Evolutionary conservation across 495 filamentous ascomycete genomes (phyloP), one percentile per base, ranked within the genome.

Genomic region (Aspergillus ellipticus): DNA sequence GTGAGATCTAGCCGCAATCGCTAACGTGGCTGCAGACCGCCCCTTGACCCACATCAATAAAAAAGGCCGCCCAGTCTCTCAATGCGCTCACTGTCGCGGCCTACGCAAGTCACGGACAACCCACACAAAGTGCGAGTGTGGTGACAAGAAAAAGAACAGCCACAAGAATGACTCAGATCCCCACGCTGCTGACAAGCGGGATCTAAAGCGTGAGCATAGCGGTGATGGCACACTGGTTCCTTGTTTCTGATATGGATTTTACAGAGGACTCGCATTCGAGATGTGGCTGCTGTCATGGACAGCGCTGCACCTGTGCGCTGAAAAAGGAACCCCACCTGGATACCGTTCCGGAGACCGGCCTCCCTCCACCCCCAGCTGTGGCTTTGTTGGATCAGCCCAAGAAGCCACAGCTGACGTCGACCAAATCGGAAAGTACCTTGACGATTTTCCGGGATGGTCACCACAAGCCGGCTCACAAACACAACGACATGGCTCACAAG

Each of bases 71-170:
- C 94, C 94, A 62, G 93, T 97, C 65, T 96, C 93, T 72, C 94
- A 99, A 88, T 99, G 94, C 73, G 81, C 89, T 65, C 94, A 97
- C 78, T 99, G 94, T 74, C 92, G 94, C 74, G 83, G 87, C 61
- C 89, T 96, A 78, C 92, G 94, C 82, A 97, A 97, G 82, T 94
- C 92, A 71, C 90, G 95, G 59, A 87, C 94, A 59, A 88, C 92
- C 56, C 94, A 99, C 75, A 84, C 92, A 63, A 93, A 92, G 76
- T 99, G 94, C 79, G 93, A 97, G 71, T 99, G 94, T 75, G 92
- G 91, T 70, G 92, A 94, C 72, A 96, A 93, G 83, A 78, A 78
- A 63, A 78, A 76, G 66, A 69, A 82, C 77, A 66, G 85, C 79
- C 79, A 90, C 80, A 70, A 67, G 46, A 80, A 83, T 67, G 76